Percentiles rank a stretch among this genome's conserved stretches.
phyloP scores from a whole-genome alignment of 805 yeast species.

The Metschnikowia kofuensis region DNA sequence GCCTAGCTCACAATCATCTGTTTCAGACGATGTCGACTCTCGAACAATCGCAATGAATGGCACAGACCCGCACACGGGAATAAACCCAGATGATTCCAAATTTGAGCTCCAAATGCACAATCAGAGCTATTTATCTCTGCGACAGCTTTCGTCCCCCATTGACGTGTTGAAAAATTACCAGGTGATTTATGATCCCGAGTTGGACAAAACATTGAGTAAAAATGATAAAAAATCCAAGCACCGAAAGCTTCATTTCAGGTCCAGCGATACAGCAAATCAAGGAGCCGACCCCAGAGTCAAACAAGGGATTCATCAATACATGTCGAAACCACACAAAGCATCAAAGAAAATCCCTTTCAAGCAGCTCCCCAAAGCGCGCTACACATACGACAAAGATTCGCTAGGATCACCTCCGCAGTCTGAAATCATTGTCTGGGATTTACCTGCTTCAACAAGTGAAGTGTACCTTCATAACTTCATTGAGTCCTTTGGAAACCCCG shows the following conservation, averaged over 20 bases:
- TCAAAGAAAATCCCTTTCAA: slow-evolving; percentile 42
- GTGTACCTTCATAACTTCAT: slow-evolving; percentile 48
- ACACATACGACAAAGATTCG: slow-evolving; percentile 64
- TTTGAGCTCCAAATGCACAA: slow-evolving; percentile 32
- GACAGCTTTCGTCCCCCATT: slow-evolving; percentile 7
- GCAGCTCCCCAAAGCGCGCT: slow-evolving; percentile 41
- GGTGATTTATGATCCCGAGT: slow-evolving; percentile 50
- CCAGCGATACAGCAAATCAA: slow-evolving; percentile 21
- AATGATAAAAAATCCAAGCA: slow-evolving; percentile 28
- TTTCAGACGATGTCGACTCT: background rate
- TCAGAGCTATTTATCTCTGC: slow-evolving; percentile 11
- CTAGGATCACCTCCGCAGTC: slow-evolving; percentile 71
- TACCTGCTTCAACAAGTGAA: slow-evolving; percentile 53
- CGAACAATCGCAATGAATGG: slow-evolving; percentile 19
- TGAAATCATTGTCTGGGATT: slow-evolving; percentile 68
- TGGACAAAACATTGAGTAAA: slow-evolving; percentile 33
- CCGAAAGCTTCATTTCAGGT: slow-evolving; percentile 41
- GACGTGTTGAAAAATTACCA: slow-evolving; percentile 32
- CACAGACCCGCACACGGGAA: slow-evolving; percentile 32
- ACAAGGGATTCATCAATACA: slow-evolving; percentile 23
- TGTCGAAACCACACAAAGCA: slow-evolving; percentile 36
- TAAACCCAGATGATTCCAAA: slow-evolving; percentile 28
- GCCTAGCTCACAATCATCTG: background rate
- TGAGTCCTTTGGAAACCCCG: slow-evolving; percentile 55
- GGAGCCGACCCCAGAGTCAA: slow-evolving; percentile 42